Percentiles rank a stretch among this genome's conserved stretches.
Conservation (phyloP, 1,139 yeast genomes). For the Chernovozyma sophiae-reginae region DNA sequence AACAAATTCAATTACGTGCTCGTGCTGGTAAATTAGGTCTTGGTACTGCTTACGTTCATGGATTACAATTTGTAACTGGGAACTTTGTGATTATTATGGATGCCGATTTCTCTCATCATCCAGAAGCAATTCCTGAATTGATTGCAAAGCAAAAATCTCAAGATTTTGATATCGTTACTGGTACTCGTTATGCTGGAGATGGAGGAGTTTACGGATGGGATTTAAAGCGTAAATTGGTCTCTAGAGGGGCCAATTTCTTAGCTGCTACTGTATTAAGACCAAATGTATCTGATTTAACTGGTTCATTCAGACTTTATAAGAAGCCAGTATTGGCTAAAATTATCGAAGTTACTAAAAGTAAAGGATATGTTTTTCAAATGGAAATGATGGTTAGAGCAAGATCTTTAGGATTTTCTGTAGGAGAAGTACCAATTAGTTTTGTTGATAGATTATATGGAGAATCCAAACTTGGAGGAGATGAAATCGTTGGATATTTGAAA, state of each 20-base stretch:
- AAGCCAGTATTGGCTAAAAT: conserved; percentile 64
- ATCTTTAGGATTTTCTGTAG: conserved; percentile 64
- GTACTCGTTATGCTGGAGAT: conserved; percentile 76
- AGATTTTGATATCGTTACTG: conserved; percentile 76
- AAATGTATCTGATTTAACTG: conserved; percentile 71
- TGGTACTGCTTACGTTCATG: conserved; percentile 82
- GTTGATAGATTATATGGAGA: conserved; percentile 82
- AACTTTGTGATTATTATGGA: conserved; percentile 80
- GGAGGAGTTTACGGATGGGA: conserved; percentile 91
- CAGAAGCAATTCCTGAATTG: conserved; percentile 75
- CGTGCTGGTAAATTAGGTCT: conserved; percentile 79
- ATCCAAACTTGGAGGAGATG: conserved; percentile 78
- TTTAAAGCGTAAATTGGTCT: conserved; percentile 71
- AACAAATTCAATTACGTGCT: conserved; percentile 64
- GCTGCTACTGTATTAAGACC: conserved; percentile 74
- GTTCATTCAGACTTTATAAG: conserved; percentile 74
- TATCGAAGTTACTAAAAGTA: conserved; percentile 66
- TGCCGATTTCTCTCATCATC: conserved; percentile 82
- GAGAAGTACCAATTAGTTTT: conserved; percentile 76
- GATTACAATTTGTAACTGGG: conserved; percentile 68
- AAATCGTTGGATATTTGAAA: conserved; percentile 71
- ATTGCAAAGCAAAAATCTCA: conserved; percentile 63
- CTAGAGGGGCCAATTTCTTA: conserved; percentile 78
- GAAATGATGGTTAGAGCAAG: conserved; percentile 87
- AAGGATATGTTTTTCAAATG: conserved; percentile 87